phyloP scores from a whole-genome alignment of 2,329 filamentous ascomycete genomes.

The Zalaria sp. region DNA sequence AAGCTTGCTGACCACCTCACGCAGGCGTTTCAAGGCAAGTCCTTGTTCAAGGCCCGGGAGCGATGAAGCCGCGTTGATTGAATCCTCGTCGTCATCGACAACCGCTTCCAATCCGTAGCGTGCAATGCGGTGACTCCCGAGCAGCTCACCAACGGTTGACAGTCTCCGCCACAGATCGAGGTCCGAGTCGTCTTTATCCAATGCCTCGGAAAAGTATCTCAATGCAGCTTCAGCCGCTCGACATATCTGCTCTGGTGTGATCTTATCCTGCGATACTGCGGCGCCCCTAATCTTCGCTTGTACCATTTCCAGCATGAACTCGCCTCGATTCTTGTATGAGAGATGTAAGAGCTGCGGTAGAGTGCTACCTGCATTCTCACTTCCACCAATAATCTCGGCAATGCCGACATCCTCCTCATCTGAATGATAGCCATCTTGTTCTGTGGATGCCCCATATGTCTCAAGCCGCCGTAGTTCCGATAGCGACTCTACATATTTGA shows the following conservation, averaged over 20 bases:
- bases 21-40: constrained; percentile 37
- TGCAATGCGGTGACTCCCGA: constrained; percentile 43
- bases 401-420: constrained; percentile 17
- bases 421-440: constrained; percentile 21
- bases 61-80: constrained; percentile 36
- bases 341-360: constrained; percentile 83
- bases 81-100: constrained; percentile 46
- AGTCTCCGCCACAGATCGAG: constrained; percentile 49
- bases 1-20: constrained; percentile 33
- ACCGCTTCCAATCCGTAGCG: constrained; percentile 51
- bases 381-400: constrained; percentile 33
- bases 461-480: constrained; percentile 70
- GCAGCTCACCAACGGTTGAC: constrained; percentile 40
- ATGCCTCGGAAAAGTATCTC: constrained; percentile 43
- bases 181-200: constrained; percentile 52
- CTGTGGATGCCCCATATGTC: constrained; percentile 29
- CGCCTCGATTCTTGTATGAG: constrained; percentile 88
- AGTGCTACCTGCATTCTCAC: constrained; percentile 64
- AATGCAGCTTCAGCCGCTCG: constrained; percentile 30
- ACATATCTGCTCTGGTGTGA: constrained; percentile 12
- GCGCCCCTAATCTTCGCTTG: constrained; percentile 29
- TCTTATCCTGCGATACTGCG: constrained; percentile 1
- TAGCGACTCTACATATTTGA: constrained; percentile 74
- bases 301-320: constrained; percentile 71
- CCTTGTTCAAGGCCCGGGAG: constrained; percentile 45